These are phyloP conservation scores for Fusarium globosum DNA, from an alignment of 2,329 filamentous ascomycete species.

Conservation along the genomic window DNA sequence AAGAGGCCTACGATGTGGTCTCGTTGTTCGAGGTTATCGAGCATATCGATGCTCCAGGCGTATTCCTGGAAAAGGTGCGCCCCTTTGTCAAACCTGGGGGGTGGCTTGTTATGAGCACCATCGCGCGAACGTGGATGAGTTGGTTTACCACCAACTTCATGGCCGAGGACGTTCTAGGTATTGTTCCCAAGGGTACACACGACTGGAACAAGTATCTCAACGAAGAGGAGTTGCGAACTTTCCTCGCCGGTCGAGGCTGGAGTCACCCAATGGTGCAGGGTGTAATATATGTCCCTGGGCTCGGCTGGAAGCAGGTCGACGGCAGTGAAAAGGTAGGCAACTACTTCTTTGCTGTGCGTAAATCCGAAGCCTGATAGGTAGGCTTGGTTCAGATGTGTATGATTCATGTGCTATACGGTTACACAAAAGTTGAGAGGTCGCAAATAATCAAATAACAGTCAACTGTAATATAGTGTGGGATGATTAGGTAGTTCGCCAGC, in stretches of 20 bases:
- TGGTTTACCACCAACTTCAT: conserved; percentile 94
- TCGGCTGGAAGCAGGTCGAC: conserved; percentile 87
- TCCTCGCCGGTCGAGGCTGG: conserved; percentile 69
- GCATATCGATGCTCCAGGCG: conserved; percentile 81
- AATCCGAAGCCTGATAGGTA: conserved; percentile 40
- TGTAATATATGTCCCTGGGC: conserved; percentile 87
- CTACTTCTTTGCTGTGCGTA: conserved; percentile 91
- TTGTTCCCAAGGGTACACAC: conserved; percentile 93
- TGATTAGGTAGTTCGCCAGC: background rate
- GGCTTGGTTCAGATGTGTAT: conserved; percentile 8
- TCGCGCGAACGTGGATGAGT: conserved; percentile 87
- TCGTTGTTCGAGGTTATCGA: conserved; percentile 95
- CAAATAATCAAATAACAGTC: background rate
- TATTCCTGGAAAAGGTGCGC: conserved; percentile 78
- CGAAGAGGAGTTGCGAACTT: conserved; percentile 75
- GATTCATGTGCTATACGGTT: conserved; percentile 13
- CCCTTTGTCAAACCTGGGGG: conserved; percentile 88
- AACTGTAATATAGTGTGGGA: conserved; percentile 32
- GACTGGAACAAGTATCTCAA: conserved; percentile 98
- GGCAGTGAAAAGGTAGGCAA: conserved; percentile 91
- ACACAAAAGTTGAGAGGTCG: background rate
- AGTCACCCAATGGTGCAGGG: conserved; percentile 74
- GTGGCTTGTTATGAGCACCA: conserved; percentile 93
- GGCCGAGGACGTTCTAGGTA: conserved; percentile 86
- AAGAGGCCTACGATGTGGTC: conserved; percentile 78